Evolutionary conservation across 495 filamentous ascomycete genomes (phyloP).

Genomic region (Xylaria intraflava): DNA sequence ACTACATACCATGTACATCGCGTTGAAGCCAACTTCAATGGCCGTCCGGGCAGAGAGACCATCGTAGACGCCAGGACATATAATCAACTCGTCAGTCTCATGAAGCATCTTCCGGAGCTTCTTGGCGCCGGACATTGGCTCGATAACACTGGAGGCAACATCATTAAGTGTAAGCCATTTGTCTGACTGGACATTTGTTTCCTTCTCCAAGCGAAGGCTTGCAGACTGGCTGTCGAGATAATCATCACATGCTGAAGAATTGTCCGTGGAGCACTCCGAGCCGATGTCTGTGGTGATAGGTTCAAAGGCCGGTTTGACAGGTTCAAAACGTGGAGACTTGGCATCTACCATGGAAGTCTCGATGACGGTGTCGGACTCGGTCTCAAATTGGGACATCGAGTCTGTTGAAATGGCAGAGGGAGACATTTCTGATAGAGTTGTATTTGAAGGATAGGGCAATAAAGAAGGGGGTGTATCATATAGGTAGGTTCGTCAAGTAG

Average conservation of each 20-base stretch:
- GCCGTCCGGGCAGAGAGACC: constrained; percentile 61
- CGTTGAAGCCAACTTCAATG: constrained; percentile 53
- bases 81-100: constrained; percentile 34
- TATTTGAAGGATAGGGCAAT: background rate
- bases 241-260: constrained; percentile 5
- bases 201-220: background rate
- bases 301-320: constrained; percentile 9
- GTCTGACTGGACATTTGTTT: background rate
- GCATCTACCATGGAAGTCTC: constrained; percentile 10
- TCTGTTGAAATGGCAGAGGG: constrained; percentile 12
- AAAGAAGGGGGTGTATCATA: background rate
- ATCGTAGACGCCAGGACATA: constrained; percentile 64
- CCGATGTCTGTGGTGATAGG: constrained; percentile 12
- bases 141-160: constrained; percentile 14
- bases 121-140: constrained; percentile 36
- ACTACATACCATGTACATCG: constrained; percentile 57
- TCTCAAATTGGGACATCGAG: constrained; percentile 14
- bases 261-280: constrained; percentile 3
- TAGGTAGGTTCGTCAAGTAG: background rate
- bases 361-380: constrained; percentile 12
- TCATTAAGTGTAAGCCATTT: constrained; percentile 12
- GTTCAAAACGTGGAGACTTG: constrained; percentile 12
- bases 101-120: constrained; percentile 42
- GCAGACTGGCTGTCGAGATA: background rate
- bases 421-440: constrained; percentile 12